Conservation (phyloP, 306 rosid species). For the Luffa aegyptiaca region DNA sequence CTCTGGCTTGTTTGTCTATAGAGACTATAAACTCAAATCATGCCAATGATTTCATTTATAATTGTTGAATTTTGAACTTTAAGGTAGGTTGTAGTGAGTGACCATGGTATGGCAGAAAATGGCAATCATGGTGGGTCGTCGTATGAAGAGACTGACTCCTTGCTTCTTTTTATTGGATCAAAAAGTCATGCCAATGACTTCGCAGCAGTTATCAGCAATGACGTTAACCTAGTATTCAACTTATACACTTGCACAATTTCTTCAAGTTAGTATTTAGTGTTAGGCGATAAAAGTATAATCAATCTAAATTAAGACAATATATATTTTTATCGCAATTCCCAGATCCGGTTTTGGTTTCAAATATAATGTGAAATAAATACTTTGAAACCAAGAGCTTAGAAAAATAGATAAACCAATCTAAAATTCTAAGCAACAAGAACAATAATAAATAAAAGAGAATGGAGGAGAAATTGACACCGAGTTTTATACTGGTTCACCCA, state of each 20-base stretch:
- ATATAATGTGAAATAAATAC: too few relatives aligned
- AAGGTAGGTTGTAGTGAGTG: constrained; percentile 67
- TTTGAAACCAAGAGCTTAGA: too few relatives aligned
- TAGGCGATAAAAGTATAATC: too few relatives aligned
- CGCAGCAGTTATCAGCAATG: constrained; percentile 22
- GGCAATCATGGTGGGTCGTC: constrained; percentile 97
- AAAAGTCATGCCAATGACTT: constrained; percentile 28
- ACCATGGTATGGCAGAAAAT: constrained; percentile 92
- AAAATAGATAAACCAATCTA: too few relatives aligned
- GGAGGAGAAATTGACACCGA: too few relatives aligned
- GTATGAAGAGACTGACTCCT: constrained; percentile 76
- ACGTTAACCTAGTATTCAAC: constrained; percentile 55
- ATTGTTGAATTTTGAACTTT: constrained; percentile 4
- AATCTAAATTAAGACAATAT: too few relatives aligned
- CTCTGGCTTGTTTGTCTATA: not conserved
- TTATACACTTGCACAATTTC: not conserved
- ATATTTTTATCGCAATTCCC: too few relatives aligned
- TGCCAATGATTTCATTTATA: not conserved
- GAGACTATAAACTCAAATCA: not conserved
- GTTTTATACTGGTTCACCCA: too few relatives aligned
- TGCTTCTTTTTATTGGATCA: constrained; percentile 63
- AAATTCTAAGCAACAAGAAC: too few relatives aligned
- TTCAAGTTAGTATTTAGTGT: not conserved
- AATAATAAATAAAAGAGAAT: too few relatives aligned
- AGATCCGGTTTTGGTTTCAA: too few relatives aligned